These are phyloP conservation scores for Ascoidea rubescens DNA, from an alignment of 805 yeast genomes.

Conservation along the genomic window DNA sequence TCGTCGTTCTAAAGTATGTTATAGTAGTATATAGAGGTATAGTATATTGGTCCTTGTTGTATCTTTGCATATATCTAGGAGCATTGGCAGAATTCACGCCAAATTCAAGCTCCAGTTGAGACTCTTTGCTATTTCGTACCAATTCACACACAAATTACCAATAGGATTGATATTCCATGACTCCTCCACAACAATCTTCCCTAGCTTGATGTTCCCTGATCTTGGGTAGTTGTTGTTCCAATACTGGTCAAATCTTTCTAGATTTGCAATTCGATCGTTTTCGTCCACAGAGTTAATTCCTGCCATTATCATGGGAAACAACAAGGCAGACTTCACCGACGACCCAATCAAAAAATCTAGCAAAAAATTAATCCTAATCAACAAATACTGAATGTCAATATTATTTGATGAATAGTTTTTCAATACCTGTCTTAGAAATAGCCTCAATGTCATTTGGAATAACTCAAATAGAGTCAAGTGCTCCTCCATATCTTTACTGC, in stretches of 20 bases:
- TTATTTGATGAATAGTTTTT: background rate
- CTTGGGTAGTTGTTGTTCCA: background rate
- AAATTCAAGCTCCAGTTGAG: background rate
- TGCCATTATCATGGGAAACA: background rate
- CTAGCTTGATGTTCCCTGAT: background rate
- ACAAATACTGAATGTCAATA: constrained; percentile 2
- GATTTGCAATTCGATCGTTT: background rate
- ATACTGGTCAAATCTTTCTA: background rate
- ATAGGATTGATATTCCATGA: background rate
- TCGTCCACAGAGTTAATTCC: background rate
- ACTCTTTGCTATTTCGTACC: background rate
- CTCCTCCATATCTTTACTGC: background rate
- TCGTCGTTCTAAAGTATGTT: too few relatives aligned
- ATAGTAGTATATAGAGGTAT: too few relatives aligned
- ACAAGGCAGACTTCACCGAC: constrained; percentile 2
- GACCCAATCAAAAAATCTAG: constrained; percentile 1
- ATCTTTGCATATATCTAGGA: too few relatives aligned
- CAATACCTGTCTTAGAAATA: constrained; percentile 1
- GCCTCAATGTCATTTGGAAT: constrained; percentile 1
- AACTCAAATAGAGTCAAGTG: constrained; percentile 3
- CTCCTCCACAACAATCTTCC: background rate
- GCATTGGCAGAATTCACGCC: background rate
- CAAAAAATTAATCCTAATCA: background rate
- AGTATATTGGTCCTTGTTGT: too few relatives aligned
- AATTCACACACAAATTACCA: background rate